Evolutionary conservation across 2,329 filamentous ascomycete genomes (phyloP), one percentile per base, ranked within the genome.

Genomic region (Pestalotiopsis sp.): DNA sequence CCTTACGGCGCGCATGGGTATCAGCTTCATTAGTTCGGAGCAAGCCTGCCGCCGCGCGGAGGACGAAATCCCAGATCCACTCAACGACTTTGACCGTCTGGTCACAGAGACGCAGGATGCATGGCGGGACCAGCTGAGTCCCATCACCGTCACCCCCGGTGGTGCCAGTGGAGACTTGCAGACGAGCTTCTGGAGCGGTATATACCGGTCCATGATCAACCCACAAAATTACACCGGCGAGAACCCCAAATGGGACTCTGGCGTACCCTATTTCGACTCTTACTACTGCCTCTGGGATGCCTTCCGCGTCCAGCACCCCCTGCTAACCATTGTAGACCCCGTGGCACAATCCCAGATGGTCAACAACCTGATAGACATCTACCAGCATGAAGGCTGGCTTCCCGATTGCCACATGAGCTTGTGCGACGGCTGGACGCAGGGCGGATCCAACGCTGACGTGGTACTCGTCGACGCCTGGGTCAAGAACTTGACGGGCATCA

Each of bases 321-420:
- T 92, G 2, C 80, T 92, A 12, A 91, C 89, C 0, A 82, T 93
- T 25, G 62, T 92, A 6, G 90, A 92, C 72, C 90, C 90, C 0
- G 67, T 80, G 3, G 86, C 86, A 7, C 87, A 91, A 74, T 84
- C 86, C 0, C 80, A 84, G 68, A 90, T 92, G 86, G 83, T 92
- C 31, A 84, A 89, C 58, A 89, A 87, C 68, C 79, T 92, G 23
- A 81, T 92, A 2, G 90, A 92, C 72, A 91, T 87, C 12, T 92
- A 92, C 74, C 80, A 83, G 61, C 84, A 91, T 75, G 86, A 90
- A 75, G 90, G 90, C 1, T 91, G 88, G 80, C 78, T 92, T 12
- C 91, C 90, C 0, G 91, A 92, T 76, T 92, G 90, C 73, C 86
- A 89, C 67, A 92, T 92, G 89, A 88, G 85, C 20, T 82, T 91